phyloP scores from a whole-genome alignment of 352 stramenopile species.

The Phytophthora pistaciae region DNA sequence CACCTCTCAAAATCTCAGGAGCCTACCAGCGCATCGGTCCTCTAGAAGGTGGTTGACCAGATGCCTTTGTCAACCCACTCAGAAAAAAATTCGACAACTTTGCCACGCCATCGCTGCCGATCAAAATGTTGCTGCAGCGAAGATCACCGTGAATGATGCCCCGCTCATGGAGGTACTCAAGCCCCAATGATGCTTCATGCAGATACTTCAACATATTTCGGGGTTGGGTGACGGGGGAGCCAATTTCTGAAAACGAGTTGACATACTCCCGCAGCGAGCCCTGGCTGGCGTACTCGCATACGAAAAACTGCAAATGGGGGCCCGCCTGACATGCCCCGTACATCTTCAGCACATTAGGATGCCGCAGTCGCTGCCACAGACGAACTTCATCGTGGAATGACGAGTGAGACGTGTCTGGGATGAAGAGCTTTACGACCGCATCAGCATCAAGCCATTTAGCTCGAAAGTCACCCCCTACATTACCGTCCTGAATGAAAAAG shows the following conservation, averaged over 20 bases:
- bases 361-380: background rate
- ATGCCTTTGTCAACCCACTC: background rate
- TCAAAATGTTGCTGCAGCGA: slow-evolving; percentile 4
- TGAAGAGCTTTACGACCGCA: slow-evolving; percentile 23
- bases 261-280: background rate
- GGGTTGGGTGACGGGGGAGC: too few species aligned
- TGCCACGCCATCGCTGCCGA: slow-evolving; percentile 22
- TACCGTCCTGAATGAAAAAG: background rate
- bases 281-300: background rate
- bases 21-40: slow-evolving; percentile 12
- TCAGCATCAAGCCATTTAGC: slow-evolving; percentile 5
- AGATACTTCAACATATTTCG: slow-evolving; percentile 6
- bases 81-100: slow-evolving; percentile 44
- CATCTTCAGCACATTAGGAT: background rate
- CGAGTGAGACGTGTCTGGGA: background rate
- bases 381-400: background rate
- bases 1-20: slow-evolving; percentile 9
- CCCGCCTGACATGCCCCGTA: background rate
- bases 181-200: slow-evolving; percentile 1
- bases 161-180: slow-evolving; percentile 16
- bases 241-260: background rate
- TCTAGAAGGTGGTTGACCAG: background rate
- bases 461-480: background rate
- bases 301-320: slow-evolving; percentile 7
- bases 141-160: slow-evolving; percentile 16